Conservation (phyloP, 179 eudicot species). For the Heliamphora pulchella region DNA sequence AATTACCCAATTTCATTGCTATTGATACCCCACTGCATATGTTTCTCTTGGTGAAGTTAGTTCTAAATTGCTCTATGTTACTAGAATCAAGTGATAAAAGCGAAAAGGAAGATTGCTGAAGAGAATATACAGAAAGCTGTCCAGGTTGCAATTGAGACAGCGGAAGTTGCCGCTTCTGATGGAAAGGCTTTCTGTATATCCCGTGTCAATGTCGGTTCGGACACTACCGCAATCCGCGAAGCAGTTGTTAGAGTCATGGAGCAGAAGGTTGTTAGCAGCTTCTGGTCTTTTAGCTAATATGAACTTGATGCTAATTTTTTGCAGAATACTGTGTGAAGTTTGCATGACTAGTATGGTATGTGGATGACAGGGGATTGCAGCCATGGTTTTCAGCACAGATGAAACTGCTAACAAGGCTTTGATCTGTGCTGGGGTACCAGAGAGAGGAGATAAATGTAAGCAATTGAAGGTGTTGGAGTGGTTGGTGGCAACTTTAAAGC, state of each 20-base stretch:
- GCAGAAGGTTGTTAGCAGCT: constrained; percentile 50
- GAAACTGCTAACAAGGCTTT: constrained; percentile 65
- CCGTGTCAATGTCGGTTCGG: constrained; percentile 70
- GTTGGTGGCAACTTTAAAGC: constrained; percentile 58
- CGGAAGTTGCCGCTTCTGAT: constrained; percentile 62
- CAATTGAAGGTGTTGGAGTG: constrained; percentile 74
- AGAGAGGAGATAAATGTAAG: constrained; percentile 58
- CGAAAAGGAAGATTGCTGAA: constrained; percentile 67
- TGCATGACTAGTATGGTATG: neutral
- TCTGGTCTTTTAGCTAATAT: neutral
- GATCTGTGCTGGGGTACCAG: constrained; percentile 92
- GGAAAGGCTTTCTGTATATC: constrained; percentile 73
- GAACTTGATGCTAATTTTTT: neutral
- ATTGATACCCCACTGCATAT: neutral
- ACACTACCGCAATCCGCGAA: constrained; percentile 68
- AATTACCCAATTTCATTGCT: neutral
- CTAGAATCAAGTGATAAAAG: constrained; percentile 66
- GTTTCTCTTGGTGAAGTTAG: neutral
- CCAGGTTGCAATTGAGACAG: constrained; percentile 53
- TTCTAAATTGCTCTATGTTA: constrained; percentile 6
- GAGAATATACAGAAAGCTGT: constrained; percentile 73
- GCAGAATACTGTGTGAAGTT: neutral
- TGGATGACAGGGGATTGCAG: constrained; percentile 58
- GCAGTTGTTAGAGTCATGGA: constrained; percentile 76
- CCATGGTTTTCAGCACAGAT: constrained; percentile 82